Evolutionary conservation across 352 stramenopile genomes (phyloP), one percentile per base, ranked within the genome.

Genomic region (Globisporangium ultimum): DNA sequence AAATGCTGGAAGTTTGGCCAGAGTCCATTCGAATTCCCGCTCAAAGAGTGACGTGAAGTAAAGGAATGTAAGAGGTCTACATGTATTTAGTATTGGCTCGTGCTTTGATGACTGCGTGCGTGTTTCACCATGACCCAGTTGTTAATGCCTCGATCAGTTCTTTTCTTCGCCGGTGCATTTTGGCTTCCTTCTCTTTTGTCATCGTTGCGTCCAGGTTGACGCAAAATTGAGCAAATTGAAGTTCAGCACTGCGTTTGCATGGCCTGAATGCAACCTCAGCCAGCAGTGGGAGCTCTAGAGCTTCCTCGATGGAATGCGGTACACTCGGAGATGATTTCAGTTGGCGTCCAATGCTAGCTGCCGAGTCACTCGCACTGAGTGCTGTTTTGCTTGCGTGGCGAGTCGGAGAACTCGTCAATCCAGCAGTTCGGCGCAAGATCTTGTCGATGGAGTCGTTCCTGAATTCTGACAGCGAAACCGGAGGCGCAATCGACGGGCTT

Each of bases 1-100:
- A 91, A 91, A 60, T 80, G 68, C 48, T 91, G 82, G 82, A 84
- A 84, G 48, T 75, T 79, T 22, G 72, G 67, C 8, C 55, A 52
- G 20, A 71, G 66, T n/a, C 21, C 74, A 15, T 60, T 79, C 11
- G 62, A 62, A 51, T 62, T 85, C 28, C 63, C 63, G 9, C 43
- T 73, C 2, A 61, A 72, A 17, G 63, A 74, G n/a, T 71, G 52
- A 47, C 60, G 49, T 32, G 10, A 61, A 65, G 55, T 54, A 42
- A 69, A 66, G 70, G 59, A 61, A 75, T 73, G 54, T 74, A 64
- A 58, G 73, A 64, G 62, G 51, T 62, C 62, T 54, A 54, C 57
- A 61, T 54, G 49, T 28, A 50, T 56, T 36, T 54, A 58, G 12
- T 17, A 22, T 22, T 56, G 18, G n/a, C 11, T 12, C 45, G 52